phyloP scores from a whole-genome alignment of 2,329 filamentous ascomycete genomes.

The Fusarium xyrophilum region DNA sequence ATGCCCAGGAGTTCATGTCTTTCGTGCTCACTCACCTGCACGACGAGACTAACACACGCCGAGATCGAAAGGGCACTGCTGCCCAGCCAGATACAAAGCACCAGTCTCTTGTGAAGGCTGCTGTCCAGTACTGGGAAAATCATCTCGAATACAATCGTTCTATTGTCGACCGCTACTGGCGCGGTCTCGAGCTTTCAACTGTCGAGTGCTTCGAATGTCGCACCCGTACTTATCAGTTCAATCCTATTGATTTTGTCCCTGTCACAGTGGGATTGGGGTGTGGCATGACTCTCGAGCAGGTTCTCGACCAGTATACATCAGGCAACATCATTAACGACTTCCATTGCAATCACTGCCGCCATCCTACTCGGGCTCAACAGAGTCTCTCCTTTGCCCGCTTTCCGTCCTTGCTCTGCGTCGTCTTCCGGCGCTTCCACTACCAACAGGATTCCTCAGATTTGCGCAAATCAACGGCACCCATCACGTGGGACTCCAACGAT shows the following conservation, averaged over 20 bases:
- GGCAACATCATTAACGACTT: constrained; percentile 73
- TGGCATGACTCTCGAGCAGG: constrained; percentile 60
- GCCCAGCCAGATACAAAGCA: constrained; percentile 45
- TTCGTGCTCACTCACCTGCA: constrained; percentile 83
- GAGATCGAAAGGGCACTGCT: constrained; percentile 50
- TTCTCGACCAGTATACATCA: constrained; percentile 72
- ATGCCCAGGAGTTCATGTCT: constrained; percentile 87
- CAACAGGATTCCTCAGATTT: constrained; percentile 44
- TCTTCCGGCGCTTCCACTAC: constrained; percentile 68
- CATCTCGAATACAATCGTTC: constrained; percentile 74
- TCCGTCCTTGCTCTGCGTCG: constrained; percentile 79
- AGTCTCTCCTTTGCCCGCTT: constrained; percentile 77
- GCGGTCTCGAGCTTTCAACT: constrained; percentile 75
- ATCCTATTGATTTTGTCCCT: constrained; percentile 62
- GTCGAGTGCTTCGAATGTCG: constrained; percentile 70
- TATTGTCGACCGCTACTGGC: constrained; percentile 82
- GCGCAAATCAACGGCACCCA: constrained; percentile 72
- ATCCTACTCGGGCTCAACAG: constrained; percentile 70
- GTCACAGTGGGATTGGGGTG: constrained; percentile 48
- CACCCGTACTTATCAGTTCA: constrained; percentile 56
- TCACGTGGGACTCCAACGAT: constrained; percentile 78
- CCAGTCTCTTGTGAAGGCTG: constrained; percentile 59
- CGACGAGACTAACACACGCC: constrained; percentile 77
- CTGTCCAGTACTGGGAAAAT: constrained; percentile 75
- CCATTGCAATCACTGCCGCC: constrained; percentile 77